These are phyloP conservation scores for Capsicum chinense DNA, from an alignment of 257 asterid species.

Conservation along the genomic window DNA sequence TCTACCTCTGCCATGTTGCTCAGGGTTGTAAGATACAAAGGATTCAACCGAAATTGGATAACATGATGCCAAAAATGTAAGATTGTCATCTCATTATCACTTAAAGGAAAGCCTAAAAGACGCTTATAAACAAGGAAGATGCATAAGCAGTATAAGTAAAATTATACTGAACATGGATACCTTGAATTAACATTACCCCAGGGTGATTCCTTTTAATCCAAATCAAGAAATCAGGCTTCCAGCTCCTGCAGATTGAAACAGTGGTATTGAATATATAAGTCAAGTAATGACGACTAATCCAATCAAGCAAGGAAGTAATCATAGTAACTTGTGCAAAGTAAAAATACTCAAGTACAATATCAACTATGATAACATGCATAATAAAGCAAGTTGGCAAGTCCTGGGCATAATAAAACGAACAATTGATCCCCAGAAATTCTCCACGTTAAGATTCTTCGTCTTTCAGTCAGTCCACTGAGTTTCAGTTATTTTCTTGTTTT, in stretches of 20 bases:
- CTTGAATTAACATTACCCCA: background rate
- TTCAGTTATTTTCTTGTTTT: background rate
- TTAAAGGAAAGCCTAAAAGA: conserved; percentile 1
- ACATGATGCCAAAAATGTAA: background rate
- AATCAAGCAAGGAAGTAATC: background rate
- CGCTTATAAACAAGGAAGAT: background rate
- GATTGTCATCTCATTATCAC: background rate
- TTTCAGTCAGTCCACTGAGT: conserved; percentile 1
- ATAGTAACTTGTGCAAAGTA: background rate
- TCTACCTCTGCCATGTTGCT: background rate
- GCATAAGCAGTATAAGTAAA: background rate
- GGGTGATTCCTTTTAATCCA: background rate
- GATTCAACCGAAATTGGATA: background rate
- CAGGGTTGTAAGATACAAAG: background rate
- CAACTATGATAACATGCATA: background rate
- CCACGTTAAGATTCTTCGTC: background rate
- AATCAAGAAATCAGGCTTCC: background rate
- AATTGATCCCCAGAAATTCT: background rate
- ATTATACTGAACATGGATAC: background rate
- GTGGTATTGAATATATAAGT: background rate
- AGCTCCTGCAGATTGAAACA: background rate
- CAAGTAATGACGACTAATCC: background rate
- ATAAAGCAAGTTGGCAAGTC: background rate
- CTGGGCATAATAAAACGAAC: background rate
- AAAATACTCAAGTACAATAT: too few relatives aligned